phyloP scores from a whole-genome alignment of 306 rosid species.

The Inga laurina region DNA sequence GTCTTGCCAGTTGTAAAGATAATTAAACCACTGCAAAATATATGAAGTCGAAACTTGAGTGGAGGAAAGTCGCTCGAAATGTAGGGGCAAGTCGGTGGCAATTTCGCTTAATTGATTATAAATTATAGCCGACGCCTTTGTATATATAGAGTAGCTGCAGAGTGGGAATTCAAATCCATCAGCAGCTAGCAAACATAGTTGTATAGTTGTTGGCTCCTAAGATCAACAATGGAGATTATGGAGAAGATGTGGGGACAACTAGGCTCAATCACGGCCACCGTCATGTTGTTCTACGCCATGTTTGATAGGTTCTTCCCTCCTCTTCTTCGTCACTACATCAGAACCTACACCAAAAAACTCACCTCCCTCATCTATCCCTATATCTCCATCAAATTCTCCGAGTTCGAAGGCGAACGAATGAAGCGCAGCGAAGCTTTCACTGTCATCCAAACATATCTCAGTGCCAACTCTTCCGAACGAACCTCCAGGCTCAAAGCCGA shows the following conservation, averaged over 20 bases:
- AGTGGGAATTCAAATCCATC: not conserved
- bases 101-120: too few species aligned
- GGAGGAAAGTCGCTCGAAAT: not conserved
- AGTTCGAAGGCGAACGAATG: conserved; percentile 9
- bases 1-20: not conserved
- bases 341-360: conserved; percentile 6
- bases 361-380: not conserved
- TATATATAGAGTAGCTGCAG: not conserved
- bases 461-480: conserved; percentile 4
- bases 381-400: conserved; percentile 30
- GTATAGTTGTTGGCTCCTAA: not conserved
- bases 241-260: conserved; percentile 35
- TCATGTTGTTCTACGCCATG: conserved; percentile 33
- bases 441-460: conserved; percentile 40
- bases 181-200: not conserved
- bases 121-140: too few species aligned
- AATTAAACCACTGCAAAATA: not conserved
- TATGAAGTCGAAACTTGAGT: not conserved
- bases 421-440: conserved; percentile 17
- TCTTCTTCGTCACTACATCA: conserved; percentile 14
- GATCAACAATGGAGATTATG: not conserved
- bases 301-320: conserved; percentile 29
- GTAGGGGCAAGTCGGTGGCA: not conserved
- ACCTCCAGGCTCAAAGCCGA: conserved; percentile 24
- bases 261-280: conserved; percentile 41